Base-by-base conservation (phyloP, 257 asterid species). In the Gardenia jasminoides region DNA sequence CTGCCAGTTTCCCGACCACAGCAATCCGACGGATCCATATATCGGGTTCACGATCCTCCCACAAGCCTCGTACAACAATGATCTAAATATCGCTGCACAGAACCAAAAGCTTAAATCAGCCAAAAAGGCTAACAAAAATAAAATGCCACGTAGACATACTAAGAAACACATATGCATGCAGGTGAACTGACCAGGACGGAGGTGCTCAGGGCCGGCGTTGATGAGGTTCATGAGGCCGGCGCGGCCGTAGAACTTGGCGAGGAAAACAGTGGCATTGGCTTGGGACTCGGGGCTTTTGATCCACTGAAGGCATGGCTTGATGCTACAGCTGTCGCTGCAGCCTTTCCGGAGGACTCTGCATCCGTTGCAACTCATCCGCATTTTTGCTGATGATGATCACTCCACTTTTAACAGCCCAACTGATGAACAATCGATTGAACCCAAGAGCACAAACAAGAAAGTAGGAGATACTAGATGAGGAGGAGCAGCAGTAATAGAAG, bases 361-460 rank as follows among this genome's bases (percentile, higher is more conserved):
- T 72, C 98, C 98, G 78, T 92, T 94, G 75, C 98, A 94, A 78
- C 98, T 94, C 91, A 91, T 83, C 70, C 92, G 90, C 96, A 89
- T 93, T 78, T 68, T 80, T 41, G 33, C 1, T 62, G 17, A 46
- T 26, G 65, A 58, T 22, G 13, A 22, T 44, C 12, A 68, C 17
- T 44, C n/a, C 6, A 3, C 48, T 39, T 67, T 31, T 19, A n/a
- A 47, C 52, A 47, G 22, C 10, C 26, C 19, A 56, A 56, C 62
- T 19, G n/a, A 56, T 56, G 4, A 36, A 36, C 4, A 36, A 36
- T 36, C 3, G 41, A 36, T 36, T 36, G 41, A 36, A 36, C 41
- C 41, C n/a, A n/a, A n/a, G n/a, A n/a, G n/a, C n/a, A n/a, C n/a
- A 36, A 5, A 36, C 41, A 36, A 36, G 41, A 36, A 36, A 36